phyloP scores from a whole-genome alignment of 202 grass and related monocot genomes.

The Setaria italica region DNA sequence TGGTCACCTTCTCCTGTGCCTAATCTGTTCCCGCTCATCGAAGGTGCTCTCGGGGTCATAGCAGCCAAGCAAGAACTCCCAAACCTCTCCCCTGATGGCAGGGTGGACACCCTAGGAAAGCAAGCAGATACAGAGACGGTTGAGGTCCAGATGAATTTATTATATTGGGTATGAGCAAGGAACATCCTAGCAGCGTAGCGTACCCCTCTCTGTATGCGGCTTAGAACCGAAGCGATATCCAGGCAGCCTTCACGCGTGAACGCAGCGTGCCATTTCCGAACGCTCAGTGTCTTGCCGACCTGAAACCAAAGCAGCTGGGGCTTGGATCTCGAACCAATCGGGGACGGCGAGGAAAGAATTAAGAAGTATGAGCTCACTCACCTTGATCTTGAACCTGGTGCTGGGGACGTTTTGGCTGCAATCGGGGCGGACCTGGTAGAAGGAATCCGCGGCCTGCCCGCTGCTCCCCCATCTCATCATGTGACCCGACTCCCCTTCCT shows the following conservation, averaged over 20 bases:
- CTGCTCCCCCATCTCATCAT: constrained; percentile 52
- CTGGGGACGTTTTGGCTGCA: constrained; percentile 67
- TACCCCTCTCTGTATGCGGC: constrained; percentile 92
- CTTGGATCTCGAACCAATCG: constrained; percentile 34
- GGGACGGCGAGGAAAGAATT: background rate
- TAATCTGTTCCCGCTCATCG: constrained; percentile 81
- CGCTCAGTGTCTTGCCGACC: constrained; percentile 91
- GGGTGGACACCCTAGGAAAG: constrained; percentile 87
- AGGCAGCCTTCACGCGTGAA: constrained; percentile 74
- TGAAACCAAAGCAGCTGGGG: constrained; percentile 35
- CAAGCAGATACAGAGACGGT: background rate
- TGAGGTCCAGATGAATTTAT: background rate
- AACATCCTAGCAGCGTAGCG: background rate
- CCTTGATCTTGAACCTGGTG: constrained; percentile 95
- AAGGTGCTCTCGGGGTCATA: constrained; percentile 87
- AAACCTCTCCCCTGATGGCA: constrained; percentile 89
- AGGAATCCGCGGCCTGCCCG: constrained; percentile 60
- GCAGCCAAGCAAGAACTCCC: constrained; percentile 95
- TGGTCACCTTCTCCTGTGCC: constrained; percentile 74
- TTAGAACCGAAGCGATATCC: constrained; percentile 80
- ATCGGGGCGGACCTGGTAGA: constrained; percentile 83
- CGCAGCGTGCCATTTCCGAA: constrained; percentile 82
- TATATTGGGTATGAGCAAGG: background rate
- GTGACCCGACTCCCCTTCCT: background rate
- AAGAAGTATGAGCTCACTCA: constrained; percentile 17